Conservation (phyloP, 768 basidiomycete species). For the Strobilomyces confusus region DNA sequence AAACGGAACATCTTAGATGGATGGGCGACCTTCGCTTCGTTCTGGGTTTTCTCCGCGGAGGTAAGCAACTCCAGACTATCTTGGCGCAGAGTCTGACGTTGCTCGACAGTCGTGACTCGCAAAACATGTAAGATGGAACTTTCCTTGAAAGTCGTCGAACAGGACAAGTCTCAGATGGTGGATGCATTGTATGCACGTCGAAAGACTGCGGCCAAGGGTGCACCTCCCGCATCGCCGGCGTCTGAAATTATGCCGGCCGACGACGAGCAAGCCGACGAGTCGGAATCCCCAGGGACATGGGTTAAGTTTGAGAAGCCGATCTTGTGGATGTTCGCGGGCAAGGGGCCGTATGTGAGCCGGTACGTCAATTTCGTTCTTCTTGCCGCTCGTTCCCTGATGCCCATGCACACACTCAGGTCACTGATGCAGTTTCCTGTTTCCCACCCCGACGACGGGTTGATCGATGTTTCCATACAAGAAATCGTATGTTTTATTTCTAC, state of each 20-base stretch:
- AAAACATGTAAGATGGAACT: slow-evolving; percentile 67
- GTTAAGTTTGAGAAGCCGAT: slow-evolving; percentile 63
- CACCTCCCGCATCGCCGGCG: slow-evolving; percentile 4
- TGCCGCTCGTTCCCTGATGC: not conserved
- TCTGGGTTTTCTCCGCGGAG: slow-evolving; percentile 63
- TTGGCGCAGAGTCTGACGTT: not conserved
- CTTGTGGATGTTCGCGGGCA: slow-evolving; percentile 70
- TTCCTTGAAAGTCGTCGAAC: slow-evolving; percentile 62
- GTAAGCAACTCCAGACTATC: slow-evolving; percentile 36
- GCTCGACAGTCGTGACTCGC: slow-evolving; percentile 48
- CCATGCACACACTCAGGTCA: slow-evolving; percentile 40
- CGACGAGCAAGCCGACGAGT: slow-evolving; percentile 14
- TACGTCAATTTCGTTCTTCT: slow-evolving; percentile 22
- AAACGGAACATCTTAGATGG: slow-evolving; percentile 82
- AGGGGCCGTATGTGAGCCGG: slow-evolving; percentile 73
- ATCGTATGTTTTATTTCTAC: slow-evolving; percentile 37
- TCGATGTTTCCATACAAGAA: slow-evolving; percentile 68
- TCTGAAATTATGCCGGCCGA: slow-evolving; percentile 11
- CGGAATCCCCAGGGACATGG: slow-evolving; percentile 57
- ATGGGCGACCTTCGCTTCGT: slow-evolving; percentile 82
- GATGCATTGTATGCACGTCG: slow-evolving; percentile 42
- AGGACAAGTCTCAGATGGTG: slow-evolving; percentile 71
- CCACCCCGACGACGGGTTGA: slow-evolving; percentile 70
- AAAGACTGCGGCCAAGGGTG: slow-evolving; percentile 16
- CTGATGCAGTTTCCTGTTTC: slow-evolving; percentile 85